phyloP scores from a whole-genome alignment of 2,329 filamentous ascomycete species.

The Trichophyton mentagrophytes region DNA sequence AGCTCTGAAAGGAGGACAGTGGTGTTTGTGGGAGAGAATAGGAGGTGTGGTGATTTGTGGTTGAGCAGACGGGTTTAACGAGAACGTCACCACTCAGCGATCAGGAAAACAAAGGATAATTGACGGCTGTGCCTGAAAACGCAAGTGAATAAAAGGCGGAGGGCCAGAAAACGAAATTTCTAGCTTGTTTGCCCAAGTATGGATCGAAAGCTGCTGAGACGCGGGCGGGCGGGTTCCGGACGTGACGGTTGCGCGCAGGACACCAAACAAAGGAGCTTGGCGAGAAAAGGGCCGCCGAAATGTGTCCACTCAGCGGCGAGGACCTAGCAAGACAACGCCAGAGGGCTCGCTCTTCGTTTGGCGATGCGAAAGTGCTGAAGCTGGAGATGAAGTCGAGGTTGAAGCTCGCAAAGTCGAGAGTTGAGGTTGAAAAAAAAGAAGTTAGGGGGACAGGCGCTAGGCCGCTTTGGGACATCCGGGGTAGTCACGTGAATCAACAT shows the following conservation, averaged over 20 bases:
- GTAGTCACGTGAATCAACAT: not conserved
- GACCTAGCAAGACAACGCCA: constrained; percentile 6
- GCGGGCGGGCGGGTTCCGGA: not conserved
- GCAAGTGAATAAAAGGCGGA: not conserved
- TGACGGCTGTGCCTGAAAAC: not conserved
- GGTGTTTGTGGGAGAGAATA: constrained; percentile 9
- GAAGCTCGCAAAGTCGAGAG: constrained; percentile 3
- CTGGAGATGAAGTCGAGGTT: constrained; percentile 7
- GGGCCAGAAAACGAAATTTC: not conserved
- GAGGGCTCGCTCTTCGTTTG: constrained; percentile 1
- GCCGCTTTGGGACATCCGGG: constrained; percentile 4
- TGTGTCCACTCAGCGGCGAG: not conserved
- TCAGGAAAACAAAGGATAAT: not conserved
- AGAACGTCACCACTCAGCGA: constrained; percentile 1
- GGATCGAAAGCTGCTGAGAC: constrained; percentile 1
- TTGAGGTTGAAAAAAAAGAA: constrained; percentile 5
- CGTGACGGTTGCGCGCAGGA: not conserved
- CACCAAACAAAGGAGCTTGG: constrained; percentile 4
- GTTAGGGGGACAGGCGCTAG: not conserved
- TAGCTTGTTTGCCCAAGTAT: constrained; percentile 1
- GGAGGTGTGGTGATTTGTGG: constrained; percentile 15
- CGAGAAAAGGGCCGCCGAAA: not conserved
- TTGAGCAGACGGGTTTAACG: constrained; percentile 14
- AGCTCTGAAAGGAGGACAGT: constrained; percentile 24
- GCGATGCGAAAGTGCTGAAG: constrained; percentile 7